These are phyloP conservation scores for Phytophthora europaea DNA, from an alignment of 352 stramenopile genomes.

Conservation along the genomic window DNA sequence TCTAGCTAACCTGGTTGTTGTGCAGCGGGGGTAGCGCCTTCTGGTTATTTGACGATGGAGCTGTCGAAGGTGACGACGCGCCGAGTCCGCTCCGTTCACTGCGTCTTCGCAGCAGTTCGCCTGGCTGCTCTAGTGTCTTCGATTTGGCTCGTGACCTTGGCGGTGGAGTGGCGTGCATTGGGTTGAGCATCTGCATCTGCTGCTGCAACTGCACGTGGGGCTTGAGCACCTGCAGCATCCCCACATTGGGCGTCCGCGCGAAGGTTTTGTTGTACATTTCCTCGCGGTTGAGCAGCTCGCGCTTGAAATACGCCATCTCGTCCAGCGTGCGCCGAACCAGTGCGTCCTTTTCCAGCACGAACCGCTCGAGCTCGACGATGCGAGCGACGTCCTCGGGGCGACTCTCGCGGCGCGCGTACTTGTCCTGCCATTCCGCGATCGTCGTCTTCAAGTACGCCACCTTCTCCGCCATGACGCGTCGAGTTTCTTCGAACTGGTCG, in stretches of 20 bases:
- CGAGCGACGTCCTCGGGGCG: conserved; percentile 82
- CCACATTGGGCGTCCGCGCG: conserved; percentile 83
- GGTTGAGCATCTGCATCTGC: conserved; percentile 33
- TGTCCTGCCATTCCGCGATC: conserved; percentile 65
- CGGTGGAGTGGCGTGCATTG: conserved; percentile 20
- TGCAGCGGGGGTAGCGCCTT: conserved; percentile 63
- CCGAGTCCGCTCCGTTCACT: conserved; percentile 49
- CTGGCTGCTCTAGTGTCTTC: conserved; percentile 40
- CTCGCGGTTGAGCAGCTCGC: conserved; percentile 93
- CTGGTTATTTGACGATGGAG: conserved; percentile 28
- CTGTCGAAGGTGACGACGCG: conserved; percentile 9
- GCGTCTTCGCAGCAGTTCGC: conserved; percentile 54
- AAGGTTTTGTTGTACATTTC: conserved; percentile 97
- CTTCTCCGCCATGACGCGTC: conserved; percentile 63
- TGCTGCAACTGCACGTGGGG: conserved; percentile 69
- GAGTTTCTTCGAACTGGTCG: conserved; percentile 79
- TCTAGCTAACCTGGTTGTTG: conserved; percentile 60
- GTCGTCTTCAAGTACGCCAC: conserved; percentile 50
- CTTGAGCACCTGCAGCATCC: conserved; percentile 91
- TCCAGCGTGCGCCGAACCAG: conserved; percentile 77
- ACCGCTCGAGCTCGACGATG: conserved; percentile 77
- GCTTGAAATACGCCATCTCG: conserved; percentile 95
- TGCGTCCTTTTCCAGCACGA: conserved; percentile 75
- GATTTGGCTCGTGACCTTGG: conserved; percentile 49
- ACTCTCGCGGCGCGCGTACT: conserved; percentile 69